A percentile compares a stretch with the other conserved stretches of the same genome.
Conservation (phyloP, 176 grass and related monocot species). For the Pharus latifolius region DNA sequence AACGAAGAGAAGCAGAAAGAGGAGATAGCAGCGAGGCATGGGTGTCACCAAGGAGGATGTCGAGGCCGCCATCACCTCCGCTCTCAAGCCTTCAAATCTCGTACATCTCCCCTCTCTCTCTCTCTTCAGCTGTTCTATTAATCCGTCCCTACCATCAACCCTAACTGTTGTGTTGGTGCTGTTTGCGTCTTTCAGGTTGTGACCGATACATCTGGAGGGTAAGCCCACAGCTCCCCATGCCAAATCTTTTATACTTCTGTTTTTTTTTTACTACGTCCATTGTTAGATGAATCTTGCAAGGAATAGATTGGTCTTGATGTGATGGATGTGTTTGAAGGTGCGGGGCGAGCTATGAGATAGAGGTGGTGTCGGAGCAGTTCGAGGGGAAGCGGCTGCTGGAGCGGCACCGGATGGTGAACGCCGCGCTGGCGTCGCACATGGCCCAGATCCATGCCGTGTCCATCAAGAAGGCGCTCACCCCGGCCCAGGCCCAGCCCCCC, state of each 20-base stretch:
- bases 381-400: constrained; percentile 96
- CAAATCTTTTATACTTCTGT: background rate
- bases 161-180: constrained; percentile 14
- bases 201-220: constrained; percentile 93
- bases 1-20: background rate
- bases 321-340: constrained; percentile 34
- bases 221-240: background rate
- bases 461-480: constrained; percentile 95
- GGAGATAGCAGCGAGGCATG: constrained; percentile 23
- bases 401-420: constrained; percentile 87
- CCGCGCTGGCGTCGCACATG: constrained; percentile 74
- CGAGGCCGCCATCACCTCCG: constrained; percentile 60
- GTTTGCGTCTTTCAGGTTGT: constrained; percentile 51
- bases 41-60: constrained; percentile 82
- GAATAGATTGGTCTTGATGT: background rate
- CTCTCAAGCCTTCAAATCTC: constrained; percentile 64
- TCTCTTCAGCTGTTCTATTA: background rate
- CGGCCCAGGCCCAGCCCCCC: constrained; percentile 57
- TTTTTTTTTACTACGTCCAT: background rate
- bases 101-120: constrained; percentile 16
- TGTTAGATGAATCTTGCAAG: background rate
- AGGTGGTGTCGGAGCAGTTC: constrained; percentile 86
- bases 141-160: constrained; percentile 6
- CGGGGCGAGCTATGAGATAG: constrained; percentile 82
- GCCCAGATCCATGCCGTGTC: constrained; percentile 88